Conservation (phyloP, 2,329 filamentous ascomycete genomes). For the Phaeosphaeriaceae sp. region DNA sequence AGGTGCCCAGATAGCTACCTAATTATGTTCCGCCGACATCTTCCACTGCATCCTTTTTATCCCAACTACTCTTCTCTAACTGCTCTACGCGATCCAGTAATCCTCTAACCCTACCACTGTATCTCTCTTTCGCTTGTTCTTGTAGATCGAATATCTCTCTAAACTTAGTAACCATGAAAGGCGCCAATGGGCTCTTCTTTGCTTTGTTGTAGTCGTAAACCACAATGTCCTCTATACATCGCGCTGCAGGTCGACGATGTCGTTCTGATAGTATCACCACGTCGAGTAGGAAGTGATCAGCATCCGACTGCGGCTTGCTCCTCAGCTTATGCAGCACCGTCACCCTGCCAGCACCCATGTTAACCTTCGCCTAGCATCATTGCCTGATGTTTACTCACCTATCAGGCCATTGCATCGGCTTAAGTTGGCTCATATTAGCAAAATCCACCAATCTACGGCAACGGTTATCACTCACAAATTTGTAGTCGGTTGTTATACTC, state of each 20-base stretch:
- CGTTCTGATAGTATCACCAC: constrained; percentile 75
- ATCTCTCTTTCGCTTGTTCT: constrained; percentile 62
- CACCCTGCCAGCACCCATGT: constrained; percentile 53
- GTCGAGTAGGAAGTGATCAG: constrained; percentile 65
- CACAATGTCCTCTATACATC: constrained; percentile 78
- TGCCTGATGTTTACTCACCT: constrained; percentile 32
- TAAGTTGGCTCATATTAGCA: constrained; percentile 12
- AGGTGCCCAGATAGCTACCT: no score
- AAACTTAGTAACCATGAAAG: constrained; percentile 69
- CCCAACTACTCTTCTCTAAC: constrained; percentile 78
- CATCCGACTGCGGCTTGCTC: constrained; percentile 55
- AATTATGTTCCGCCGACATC: constrained; percentile 57
- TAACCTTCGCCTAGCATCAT: neutral
- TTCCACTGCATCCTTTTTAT: constrained; percentile 73
- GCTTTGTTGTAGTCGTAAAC: constrained; percentile 74
- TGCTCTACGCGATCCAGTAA: constrained; percentile 57
- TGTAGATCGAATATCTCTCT: constrained; percentile 66
- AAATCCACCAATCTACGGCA: neutral
- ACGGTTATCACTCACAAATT: constrained; percentile 69
- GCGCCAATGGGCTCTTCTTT: constrained; percentile 63
- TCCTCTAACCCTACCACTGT: constrained; percentile 60
- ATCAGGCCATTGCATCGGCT: constrained; percentile 82
- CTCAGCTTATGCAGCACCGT: constrained; percentile 83
- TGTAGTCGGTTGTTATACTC: constrained; percentile 83
- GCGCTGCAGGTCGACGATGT: constrained; percentile 74